Evolutionary conservation across 1,284 basidiomycete genomes (phyloP).

Genomic region (Cutaneotrichosporon mucoides): DNA sequence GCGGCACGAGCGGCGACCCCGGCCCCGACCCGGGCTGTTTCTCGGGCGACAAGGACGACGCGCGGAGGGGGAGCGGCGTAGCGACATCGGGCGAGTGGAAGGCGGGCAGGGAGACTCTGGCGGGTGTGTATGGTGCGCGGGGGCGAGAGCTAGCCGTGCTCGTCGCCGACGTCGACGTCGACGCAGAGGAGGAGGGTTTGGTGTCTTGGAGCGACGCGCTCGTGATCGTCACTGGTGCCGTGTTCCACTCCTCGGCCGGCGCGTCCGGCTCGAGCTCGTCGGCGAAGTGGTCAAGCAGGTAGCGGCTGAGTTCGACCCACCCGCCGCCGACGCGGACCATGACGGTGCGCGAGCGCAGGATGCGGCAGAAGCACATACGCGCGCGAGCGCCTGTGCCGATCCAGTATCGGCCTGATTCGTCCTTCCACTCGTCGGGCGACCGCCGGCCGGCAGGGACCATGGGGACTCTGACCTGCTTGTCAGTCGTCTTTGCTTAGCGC

Average conservation of each 20-base stretch:
- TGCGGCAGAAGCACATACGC: conserved; percentile 81
- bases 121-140: neutral
- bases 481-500: neutral
- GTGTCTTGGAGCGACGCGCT: conserved; percentile 3
- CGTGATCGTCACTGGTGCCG: conserved; percentile 6
- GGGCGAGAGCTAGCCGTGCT: neutral
- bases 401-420: conserved; percentile 91
- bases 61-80: conserved; percentile 2
- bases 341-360: conserved; percentile 83
- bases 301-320: conserved; percentile 87
- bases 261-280: conserved; percentile 56
- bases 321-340: conserved; percentile 94
- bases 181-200: neutral
- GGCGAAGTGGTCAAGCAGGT: conserved; percentile 78
- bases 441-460: conserved; percentile 62
- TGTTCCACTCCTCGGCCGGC: conserved; percentile 7
- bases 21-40: neutral
- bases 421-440: conserved; percentile 59
- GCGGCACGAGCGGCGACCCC: conserved; percentile 30
- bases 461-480: conserved; percentile 59
- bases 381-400: conserved; percentile 78
- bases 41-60: conserved; percentile 3
- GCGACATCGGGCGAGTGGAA: neutral
- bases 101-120: neutral
- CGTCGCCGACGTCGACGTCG: neutral